Evolutionary conservation across 805 yeast genomes (phyloP), one percentile per base, ranked within the genome.

Genomic region (Candida ascalaphidarum): DNA sequence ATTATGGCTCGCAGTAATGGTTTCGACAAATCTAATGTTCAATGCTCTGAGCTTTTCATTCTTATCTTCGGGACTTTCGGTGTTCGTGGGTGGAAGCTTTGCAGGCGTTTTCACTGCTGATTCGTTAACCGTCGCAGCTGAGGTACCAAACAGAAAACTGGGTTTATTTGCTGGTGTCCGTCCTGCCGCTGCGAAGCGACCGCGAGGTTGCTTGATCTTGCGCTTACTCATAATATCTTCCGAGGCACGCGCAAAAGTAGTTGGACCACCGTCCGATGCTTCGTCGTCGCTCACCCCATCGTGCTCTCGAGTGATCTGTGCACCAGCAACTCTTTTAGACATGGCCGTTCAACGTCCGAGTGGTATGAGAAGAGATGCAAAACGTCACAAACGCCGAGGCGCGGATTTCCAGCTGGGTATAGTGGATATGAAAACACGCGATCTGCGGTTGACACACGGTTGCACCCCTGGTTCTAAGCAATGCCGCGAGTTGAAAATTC

Each of bases 321-420:
- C 52, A 28, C 63, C 70, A 13, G 86, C 85, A 31, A 66, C 57
- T 55, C 95, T 68, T 51, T 84, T 84, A 16, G 78, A 66, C 82
- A 74, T 75, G 14, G 23, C 32, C 20, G 16, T 23, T 16, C n/a
- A n/a, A n/a, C n/a, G n/a, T n/a, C n/a, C n/a, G n/a, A n/a, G n/a
- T n/a, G n/a, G n/a, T n/a, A n/a, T n/a, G n/a, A n/a, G n/a, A n/a
- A n/a, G n/a, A n/a, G n/a, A n/a, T n/a, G n/a, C n/a, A n/a, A n/a
- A n/a, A n/a, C n/a, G n/a, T n/a, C n/a, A n/a, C n/a, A n/a, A n/a
- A n/a, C n/a, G n/a, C n/a, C n/a, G n/a, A n/a, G n/a, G n/a, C n/a
- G n/a, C n/a, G n/a, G n/a, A n/a, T n/a, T n/a, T n/a, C n/a, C n/a
- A n/a, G n/a, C n/a, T n/a, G n/a, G n/a, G n/a, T n/a, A n/a, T n/a